Conservation (phyloP, 768 basidiomycete genomes). For the Mycena maculata region DNA sequence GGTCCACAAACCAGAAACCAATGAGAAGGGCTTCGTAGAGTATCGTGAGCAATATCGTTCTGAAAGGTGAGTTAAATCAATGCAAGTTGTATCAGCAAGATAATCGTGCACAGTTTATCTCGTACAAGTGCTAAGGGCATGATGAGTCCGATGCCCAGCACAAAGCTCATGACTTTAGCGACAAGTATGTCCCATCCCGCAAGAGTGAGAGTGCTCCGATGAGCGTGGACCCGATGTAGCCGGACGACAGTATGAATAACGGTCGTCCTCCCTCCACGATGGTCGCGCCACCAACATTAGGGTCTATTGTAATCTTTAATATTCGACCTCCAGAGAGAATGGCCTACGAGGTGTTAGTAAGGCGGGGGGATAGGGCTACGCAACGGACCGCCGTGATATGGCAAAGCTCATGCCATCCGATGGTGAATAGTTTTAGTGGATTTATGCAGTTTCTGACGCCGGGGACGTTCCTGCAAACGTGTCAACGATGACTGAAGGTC, state of each 20-base stretch:
- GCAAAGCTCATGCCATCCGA: conserved; percentile 90
- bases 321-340: conserved; percentile 85
- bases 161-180: conserved; percentile 92
- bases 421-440: conserved; percentile 88
- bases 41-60: conserved; percentile 86
- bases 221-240: conserved; percentile 86
- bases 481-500: not conserved
- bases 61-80: conserved; percentile 45
- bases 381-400: conserved; percentile 79
- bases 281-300: conserved; percentile 80
- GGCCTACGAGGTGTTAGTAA: conserved; percentile 58
- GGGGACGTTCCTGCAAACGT: conserved; percentile 74
- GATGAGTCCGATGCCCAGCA: conserved; percentile 88
- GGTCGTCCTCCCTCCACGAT: conserved; percentile 83
- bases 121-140: conserved; percentile 87
- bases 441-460: conserved; percentile 82
- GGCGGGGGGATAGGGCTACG: conserved; percentile 1
- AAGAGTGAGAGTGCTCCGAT: conserved; percentile 84
- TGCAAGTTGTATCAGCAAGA: not conserved
- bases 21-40: conserved; percentile 88
- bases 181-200: conserved; percentile 91
- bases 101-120: conserved; percentile 82
- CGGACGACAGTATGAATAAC: conserved; percentile 76
- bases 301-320: conserved; percentile 85
- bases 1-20: conserved; percentile 96